phyloP scores from a whole-genome alignment of 805 yeast species.

The Saturnispora ahearnii region DNA sequence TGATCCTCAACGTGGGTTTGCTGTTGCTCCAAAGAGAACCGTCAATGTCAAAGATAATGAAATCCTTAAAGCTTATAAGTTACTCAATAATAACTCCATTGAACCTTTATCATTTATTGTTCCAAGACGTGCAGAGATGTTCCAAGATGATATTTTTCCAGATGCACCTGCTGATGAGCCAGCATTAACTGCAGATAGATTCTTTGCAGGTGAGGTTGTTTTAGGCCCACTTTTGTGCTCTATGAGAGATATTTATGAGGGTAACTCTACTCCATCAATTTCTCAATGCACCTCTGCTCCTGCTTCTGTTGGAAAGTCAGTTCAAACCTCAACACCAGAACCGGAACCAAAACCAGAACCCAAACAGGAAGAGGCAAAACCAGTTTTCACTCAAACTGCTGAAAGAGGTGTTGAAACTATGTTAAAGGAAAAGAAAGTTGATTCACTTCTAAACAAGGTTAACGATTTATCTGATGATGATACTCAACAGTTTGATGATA shows the following conservation, averaged over 20 bases:
- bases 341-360: neutral
- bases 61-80: constrained; percentile 71
- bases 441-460: constrained; percentile 39
- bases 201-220: constrained; percentile 69
- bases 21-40: constrained; percentile 74
- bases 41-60: constrained; percentile 80
- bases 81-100: constrained; percentile 73
- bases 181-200: constrained; percentile 72
- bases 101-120: constrained; percentile 92
- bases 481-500: constrained; percentile 22
- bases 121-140: constrained; percentile 88
- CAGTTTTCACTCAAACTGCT: constrained; percentile 3
- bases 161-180: constrained; percentile 77
- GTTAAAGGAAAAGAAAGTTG: constrained; percentile 39
- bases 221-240: constrained; percentile 74
- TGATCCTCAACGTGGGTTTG: constrained; percentile 95
- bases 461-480: constrained; percentile 32
- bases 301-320: constrained; percentile 4
- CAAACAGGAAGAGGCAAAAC: constrained; percentile 8
- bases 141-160: constrained; percentile 89
- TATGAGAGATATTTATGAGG: constrained; percentile 75
- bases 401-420: constrained; percentile 36
- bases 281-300: constrained; percentile 30
- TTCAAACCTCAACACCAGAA: constrained; percentile 1
- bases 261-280: constrained; percentile 47